phyloP scores from a whole-genome alignment of 2,329 filamentous ascomycete genomes.

The Cytospora schulzeri region DNA sequence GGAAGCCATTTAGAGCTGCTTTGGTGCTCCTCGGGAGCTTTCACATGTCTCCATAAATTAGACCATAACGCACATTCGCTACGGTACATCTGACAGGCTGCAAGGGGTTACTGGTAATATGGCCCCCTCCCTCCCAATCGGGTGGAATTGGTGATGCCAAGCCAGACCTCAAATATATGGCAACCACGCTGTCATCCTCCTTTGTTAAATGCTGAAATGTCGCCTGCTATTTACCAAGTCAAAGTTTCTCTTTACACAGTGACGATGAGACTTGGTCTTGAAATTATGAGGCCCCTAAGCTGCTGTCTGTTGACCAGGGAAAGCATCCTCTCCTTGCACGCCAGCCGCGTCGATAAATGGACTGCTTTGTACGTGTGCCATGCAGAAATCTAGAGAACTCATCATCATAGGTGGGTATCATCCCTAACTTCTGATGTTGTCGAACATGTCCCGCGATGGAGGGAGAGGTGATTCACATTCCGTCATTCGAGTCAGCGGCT shows the following conservation, averaged over 20 bases:
- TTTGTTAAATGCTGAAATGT: not conserved
- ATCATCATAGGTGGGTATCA: too few species aligned
- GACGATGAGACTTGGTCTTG: not conserved
- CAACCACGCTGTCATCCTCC: not conserved
- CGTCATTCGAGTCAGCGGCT: not conserved
- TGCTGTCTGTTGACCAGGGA: not conserved
- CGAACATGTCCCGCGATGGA: not conserved
- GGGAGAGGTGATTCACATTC: not conserved
- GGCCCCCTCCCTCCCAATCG: not conserved
- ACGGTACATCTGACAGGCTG: not conserved
- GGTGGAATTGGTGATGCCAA: not conserved
- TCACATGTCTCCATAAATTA: constrained; percentile 1
- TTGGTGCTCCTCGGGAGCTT: constrained; percentile 6
- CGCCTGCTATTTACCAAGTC: not conserved
- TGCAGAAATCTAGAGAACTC: too few species aligned
- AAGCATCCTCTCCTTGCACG: not conserved
- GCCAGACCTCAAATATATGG: not conserved
- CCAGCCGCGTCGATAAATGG: not conserved
- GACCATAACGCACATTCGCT: not conserved
- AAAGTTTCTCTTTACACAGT: not conserved
- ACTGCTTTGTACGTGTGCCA: not conserved
- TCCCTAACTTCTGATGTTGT: not conserved
- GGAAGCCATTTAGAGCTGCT: not conserved
- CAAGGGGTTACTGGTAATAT: too few species aligned
- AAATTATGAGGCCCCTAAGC: not conserved